phyloP scores from a whole-genome alignment of 805 yeast species.

The Lipomyces spencermartinsiae region DNA sequence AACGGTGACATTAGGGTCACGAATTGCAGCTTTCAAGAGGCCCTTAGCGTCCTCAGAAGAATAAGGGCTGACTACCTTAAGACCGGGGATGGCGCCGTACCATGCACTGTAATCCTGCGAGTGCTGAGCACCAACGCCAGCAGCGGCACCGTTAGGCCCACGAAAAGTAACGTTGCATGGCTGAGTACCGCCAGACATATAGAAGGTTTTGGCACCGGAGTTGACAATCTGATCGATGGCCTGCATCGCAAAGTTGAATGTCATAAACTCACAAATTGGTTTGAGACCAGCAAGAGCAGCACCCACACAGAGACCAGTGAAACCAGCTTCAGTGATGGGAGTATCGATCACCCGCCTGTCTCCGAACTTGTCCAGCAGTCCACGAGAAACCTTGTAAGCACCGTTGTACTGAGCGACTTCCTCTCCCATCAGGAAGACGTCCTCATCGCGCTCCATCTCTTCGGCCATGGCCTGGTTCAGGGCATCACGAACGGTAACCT shows the following conservation, averaged over 20 bases:
- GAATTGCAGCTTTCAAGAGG: constrained; percentile 90
- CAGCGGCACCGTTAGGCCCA: constrained; percentile 99
- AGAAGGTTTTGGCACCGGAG: constrained; percentile 98
- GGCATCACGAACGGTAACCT: constrained; percentile 96
- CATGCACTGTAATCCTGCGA: constrained; percentile 97
- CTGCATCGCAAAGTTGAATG: constrained; percentile 99
- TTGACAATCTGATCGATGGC: constrained; percentile 97
- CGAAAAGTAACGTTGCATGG: constrained; percentile 97
- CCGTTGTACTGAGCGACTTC: constrained; percentile 99
- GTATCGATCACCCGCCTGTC: constrained; percentile 93
- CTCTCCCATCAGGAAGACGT: constrained; percentile 96
- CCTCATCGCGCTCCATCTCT: constrained; percentile 94
- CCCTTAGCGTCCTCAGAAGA: constrained; percentile 97
- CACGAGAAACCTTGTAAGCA: constrained; percentile 97
- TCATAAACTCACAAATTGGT: constrained; percentile 98
- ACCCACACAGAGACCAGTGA: constrained; percentile 93
- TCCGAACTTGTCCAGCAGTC: constrained; percentile 92
- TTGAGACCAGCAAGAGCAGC: constrained; percentile 95
- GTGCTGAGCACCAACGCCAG: constrained; percentile 99
- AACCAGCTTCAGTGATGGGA: constrained; percentile 99
- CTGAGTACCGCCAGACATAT: constrained; percentile 99
- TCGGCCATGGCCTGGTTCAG: constrained; percentile 93
- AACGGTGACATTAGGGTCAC: constrained; percentile 98
- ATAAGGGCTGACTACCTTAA: constrained; percentile 95
- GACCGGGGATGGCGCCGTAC: constrained; percentile 98